Percentiles rank a stretch among this genome's conserved stretches.
phyloP scores from a whole-genome alignment of 1,284 basidiomycete species.

The Cryptococcus floricola region DNA sequence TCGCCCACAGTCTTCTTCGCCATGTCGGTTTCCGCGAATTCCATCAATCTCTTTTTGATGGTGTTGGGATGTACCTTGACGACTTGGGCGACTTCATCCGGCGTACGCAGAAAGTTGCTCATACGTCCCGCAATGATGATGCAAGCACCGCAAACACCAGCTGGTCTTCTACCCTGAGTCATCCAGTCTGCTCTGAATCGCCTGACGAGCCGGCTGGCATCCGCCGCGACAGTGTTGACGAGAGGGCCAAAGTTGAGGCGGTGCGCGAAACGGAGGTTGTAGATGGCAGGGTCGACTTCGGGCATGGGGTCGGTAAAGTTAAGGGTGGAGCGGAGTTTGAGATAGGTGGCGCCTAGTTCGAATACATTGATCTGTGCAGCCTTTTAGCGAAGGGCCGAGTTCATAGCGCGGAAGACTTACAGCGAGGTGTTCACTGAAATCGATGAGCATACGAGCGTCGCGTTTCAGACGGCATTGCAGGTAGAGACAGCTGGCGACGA shows the following conservation, averaged over 20 bases:
- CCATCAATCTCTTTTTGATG: slow-evolving; percentile 87
- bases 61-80: slow-evolving; percentile 98
- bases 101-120: slow-evolving; percentile 91
- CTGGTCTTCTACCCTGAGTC: slow-evolving; percentile 87
- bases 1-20: slow-evolving; percentile 83
- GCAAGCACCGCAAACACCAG: slow-evolving; percentile 95
- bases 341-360: slow-evolving; percentile 91
- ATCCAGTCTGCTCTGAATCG: slow-evolving; percentile 98
- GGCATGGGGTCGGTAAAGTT: slow-evolving; percentile 73
- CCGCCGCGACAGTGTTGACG: slow-evolving; percentile 84
- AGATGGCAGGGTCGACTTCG: slow-evolving; percentile 87
- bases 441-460: slow-evolving; percentile 90
- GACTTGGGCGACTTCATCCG: slow-evolving; percentile 95
- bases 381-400: neutral
- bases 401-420: slow-evolving; percentile 50
- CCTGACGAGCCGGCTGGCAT: slow-evolving; percentile 88
- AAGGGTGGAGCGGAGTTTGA: slow-evolving; percentile 86
- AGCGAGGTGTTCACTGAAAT: slow-evolving; percentile 89
- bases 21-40: slow-evolving; percentile 87
- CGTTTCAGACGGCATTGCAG: slow-evolving; percentile 89
- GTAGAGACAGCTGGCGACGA: slow-evolving; percentile 93
- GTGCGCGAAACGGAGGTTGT: slow-evolving; percentile 94
- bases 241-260: slow-evolving; percentile 95
- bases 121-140: slow-evolving; percentile 93
- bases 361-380: slow-evolving; percentile 85